phyloP scores from a whole-genome alignment of 176 grass and related monocot species.

The bread wheat (Triticum aestivum) region DNA sequence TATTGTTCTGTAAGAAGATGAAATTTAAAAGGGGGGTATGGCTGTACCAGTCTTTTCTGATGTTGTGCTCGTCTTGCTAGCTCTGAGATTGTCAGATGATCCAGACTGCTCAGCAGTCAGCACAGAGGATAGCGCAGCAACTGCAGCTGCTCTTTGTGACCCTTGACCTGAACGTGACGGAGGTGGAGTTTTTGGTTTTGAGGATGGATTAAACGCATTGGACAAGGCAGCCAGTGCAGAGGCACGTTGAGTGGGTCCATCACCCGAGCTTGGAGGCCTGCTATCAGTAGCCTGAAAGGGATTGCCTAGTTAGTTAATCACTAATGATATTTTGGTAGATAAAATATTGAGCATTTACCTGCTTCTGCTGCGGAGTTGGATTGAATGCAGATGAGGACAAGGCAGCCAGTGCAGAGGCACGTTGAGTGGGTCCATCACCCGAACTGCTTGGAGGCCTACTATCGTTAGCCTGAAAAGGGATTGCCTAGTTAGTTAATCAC shows the following conservation, averaged over 20 bases:
- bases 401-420: constrained; percentile 82
- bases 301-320: background rate
- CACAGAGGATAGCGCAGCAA: constrained; percentile 85
- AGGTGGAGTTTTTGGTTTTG: constrained; percentile 52
- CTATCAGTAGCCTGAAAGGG: constrained; percentile 48
- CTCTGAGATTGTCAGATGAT: constrained; percentile 61
- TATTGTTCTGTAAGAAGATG: background rate
- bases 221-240: constrained; percentile 85
- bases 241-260: constrained; percentile 78
- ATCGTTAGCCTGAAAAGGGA: constrained; percentile 45
- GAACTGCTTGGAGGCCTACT: constrained; percentile 49
- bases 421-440: constrained; percentile 70
- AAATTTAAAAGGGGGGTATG: background rate
- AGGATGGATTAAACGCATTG: constrained; percentile 75
- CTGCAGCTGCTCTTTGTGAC: constrained; percentile 97
- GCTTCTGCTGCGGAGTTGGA: constrained; percentile 45
- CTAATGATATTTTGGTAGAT: background rate
- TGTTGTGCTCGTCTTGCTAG: constrained; percentile 49
- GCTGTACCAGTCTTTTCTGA: constrained; percentile 46
- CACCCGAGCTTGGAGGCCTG: constrained; percentile 51
- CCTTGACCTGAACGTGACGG: constrained; percentile 64
- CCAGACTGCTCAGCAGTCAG: constrained; percentile 78
- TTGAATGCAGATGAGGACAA: constrained; percentile 76
- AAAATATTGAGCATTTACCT: constrained; percentile 17
- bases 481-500: background rate